Evolutionary conservation across 2,329 filamentous ascomycete species (phyloP).

Genomic region (Colletotrichum lupini): DNA sequence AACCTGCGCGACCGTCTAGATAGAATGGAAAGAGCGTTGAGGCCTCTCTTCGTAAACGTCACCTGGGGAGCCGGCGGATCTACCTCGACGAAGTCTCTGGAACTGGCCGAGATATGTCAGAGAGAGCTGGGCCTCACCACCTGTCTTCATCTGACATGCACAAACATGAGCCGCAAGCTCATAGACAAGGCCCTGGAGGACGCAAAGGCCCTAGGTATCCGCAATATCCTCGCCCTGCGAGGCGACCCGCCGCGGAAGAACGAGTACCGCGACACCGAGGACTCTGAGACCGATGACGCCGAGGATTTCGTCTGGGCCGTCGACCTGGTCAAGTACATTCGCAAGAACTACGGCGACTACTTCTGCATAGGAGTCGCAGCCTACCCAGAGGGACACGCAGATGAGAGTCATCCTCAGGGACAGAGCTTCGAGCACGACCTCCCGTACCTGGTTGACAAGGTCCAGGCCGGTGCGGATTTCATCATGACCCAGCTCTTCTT

Average conservation of each 20-base stretch:
- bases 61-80: constrained; percentile 98
- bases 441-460: constrained; percentile 91
- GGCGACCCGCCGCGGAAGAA: constrained; percentile 91
- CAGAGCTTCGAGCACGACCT: constrained; percentile 83
- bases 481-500: constrained; percentile 99
- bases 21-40: constrained; percentile 91
- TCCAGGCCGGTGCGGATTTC: constrained; percentile 91
- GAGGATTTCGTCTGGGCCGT: constrained; percentile 89
- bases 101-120: constrained; percentile 95
- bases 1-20: constrained; percentile 94
- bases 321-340: constrained; percentile 91
- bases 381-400: constrained; percentile 95
- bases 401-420: constrained; percentile 82
- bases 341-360: constrained; percentile 87
- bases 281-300: constrained; percentile 70
- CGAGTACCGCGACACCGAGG: constrained; percentile 79
- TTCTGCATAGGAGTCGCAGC: constrained; percentile 96
- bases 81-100: constrained; percentile 89
- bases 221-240: constrained; percentile 91
- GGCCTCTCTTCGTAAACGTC: constrained; percentile 94
- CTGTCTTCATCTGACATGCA: constrained; percentile 95
- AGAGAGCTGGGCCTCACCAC: constrained; percentile 92
- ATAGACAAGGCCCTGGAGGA: constrained; percentile 92
- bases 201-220: constrained; percentile 88
- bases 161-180: constrained; percentile 90